A percentile compares a stretch with the other conserved stretches of the same genome.
These are phyloP conservation scores for Striga hermonthica DNA, from an alignment of 305 asterid genomes.

Conservation along the genomic window DNA sequence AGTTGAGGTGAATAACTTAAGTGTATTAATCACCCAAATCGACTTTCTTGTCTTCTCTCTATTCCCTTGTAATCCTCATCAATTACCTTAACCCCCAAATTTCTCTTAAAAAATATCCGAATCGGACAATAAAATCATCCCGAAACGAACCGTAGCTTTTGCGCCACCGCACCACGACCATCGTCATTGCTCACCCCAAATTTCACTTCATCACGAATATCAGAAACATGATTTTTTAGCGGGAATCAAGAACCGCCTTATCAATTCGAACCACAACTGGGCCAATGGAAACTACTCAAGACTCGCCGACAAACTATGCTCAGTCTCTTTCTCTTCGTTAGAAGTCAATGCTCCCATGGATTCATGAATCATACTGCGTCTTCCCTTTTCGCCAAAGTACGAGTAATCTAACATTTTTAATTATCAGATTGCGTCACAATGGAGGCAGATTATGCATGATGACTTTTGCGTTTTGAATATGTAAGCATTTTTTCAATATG, in stretches of 20 bases:
- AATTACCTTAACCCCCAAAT: too few species aligned
- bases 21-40: too few species aligned
- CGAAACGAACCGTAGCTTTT: conserved; percentile 36
- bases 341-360: conserved; percentile 56
- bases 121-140: too few species aligned
- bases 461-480: background rate
- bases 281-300: conserved; percentile 24
- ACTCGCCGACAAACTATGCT: conserved; percentile 41
- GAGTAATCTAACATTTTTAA: conserved; percentile 44
- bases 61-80: too few species aligned
- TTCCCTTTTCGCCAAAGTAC: conserved; percentile 82
- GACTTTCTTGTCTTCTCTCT: too few species aligned
- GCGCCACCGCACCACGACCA: conserved; percentile 45
- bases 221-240: conserved; percentile 35
- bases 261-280: conserved; percentile 35
- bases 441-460: background rate
- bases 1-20: too few species aligned
- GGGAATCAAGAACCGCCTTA: conserved; percentile 28
- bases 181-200: conserved; percentile 24
- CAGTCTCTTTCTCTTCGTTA: conserved; percentile 42
- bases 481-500: background rate
- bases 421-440: background rate
- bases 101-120: too few species aligned
- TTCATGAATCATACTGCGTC: conserved; percentile 79
- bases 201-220: conserved; percentile 27